A percentile compares a stretch with the other conserved stretches of the same genome.
phyloP scores from a whole-genome alignment of 208 protist genomes.

The Leishmania lainsoni region DNA sequence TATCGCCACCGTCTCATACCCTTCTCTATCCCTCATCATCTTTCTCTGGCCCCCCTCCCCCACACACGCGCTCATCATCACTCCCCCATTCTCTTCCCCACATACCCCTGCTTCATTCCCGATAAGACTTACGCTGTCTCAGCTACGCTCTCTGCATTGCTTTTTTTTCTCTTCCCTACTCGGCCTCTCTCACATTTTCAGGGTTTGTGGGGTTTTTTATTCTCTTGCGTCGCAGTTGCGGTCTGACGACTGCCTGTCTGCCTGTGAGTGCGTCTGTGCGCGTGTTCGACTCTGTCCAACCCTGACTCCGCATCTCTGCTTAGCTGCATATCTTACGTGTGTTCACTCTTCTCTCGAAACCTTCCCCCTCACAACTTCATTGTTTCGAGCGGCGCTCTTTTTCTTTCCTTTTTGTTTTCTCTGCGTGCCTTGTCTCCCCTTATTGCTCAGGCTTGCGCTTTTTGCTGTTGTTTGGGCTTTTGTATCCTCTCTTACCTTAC shows the following conservation, averaged over 20 bases:
- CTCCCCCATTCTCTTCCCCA: neutral
- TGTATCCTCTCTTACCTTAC: neutral
- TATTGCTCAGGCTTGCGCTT: neutral
- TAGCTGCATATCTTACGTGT: neutral
- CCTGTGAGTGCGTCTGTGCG: constrained; percentile 1
- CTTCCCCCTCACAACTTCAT: neutral
- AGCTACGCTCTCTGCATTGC: neutral
- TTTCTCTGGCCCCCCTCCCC: neutral
- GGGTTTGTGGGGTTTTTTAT: neutral
- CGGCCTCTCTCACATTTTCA: neutral
- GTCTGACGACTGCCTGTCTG: neutral
- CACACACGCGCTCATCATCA: neutral
- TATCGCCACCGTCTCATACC: neutral
- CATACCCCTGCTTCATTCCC: neutral
- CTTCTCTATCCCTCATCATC: neutral
- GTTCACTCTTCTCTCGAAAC: neutral
- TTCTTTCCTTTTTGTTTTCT: neutral
- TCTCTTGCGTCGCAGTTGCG: neutral
- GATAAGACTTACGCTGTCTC: neutral
- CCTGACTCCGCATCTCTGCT: neutral
- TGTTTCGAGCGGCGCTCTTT: neutral
- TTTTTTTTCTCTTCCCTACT: neutral
- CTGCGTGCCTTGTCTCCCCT: neutral
- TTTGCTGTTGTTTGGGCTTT: neutral
- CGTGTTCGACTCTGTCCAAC: neutral